Evolutionary conservation across 1,139 yeast genomes (phyloP).

Genomic region (Taiozyma onychis): DNA sequence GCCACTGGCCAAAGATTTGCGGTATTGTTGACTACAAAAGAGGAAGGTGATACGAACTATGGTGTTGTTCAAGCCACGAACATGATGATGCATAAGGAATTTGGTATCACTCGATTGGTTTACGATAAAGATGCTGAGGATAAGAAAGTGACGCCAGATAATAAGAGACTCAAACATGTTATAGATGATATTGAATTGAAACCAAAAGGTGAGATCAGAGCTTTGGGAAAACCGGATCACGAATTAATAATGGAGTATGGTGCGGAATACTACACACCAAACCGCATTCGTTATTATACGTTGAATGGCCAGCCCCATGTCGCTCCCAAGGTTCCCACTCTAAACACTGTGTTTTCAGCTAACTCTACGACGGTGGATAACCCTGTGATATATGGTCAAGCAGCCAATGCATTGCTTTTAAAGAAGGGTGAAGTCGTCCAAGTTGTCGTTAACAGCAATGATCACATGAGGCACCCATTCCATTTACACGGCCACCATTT

Average conservation of each 20-base stretch:
- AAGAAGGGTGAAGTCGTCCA: conserved; percentile 58
- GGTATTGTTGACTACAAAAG: conserved; percentile 43
- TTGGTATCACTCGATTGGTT: conserved; percentile 33
- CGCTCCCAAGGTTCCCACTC: conserved; percentile 41
- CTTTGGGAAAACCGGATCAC: conserved; percentile 44
- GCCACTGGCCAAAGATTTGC: conserved; percentile 78
- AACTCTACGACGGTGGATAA: conserved; percentile 10
- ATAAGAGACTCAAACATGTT: conserved; percentile 12
- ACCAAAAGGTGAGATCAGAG: conserved; percentile 30
- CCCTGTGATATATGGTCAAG: conserved; percentile 42
- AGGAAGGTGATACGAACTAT: conserved; percentile 17
- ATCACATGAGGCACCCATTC: conserved; percentile 90
- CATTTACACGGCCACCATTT: conserved; percentile 85
- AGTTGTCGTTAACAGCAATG: conserved; percentile 64
- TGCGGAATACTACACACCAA: conserved; percentile 37
- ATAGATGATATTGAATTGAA: conserved; percentile 39
- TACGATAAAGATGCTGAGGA: conserved; percentile 23
- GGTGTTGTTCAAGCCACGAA: conserved; percentile 35
- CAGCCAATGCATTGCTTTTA: conserved; percentile 45
- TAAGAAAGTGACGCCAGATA: conserved; percentile 31
- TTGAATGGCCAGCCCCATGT: conserved; percentile 45
- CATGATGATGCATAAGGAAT: conserved; percentile 32
- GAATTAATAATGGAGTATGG: conserved; percentile 42
- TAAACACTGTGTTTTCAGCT: conserved; percentile 30
- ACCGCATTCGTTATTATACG: conserved; percentile 42